Conservation (phyloP, 345 rosid species). For the Schrenkiella parvula region DNA sequence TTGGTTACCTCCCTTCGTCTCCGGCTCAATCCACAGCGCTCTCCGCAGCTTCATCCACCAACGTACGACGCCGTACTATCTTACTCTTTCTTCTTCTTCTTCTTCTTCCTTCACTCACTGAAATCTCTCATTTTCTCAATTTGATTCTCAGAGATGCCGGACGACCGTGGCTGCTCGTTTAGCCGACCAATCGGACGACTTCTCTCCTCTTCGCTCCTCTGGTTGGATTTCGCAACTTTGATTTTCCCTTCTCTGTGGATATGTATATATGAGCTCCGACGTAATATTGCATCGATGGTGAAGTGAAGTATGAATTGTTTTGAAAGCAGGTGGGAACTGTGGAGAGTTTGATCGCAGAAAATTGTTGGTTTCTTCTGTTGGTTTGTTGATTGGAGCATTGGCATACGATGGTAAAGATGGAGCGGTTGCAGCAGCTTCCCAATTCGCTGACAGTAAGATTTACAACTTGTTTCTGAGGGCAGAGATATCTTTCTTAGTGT, state of each 20-base stretch:
- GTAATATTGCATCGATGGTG: not conserved
- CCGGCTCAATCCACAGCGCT: conserved; percentile 15
- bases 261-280: not conserved
- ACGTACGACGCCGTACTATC: not conserved
- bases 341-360: conserved; percentile 51
- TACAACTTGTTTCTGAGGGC: not conserved
- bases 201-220: conserved; percentile 22
- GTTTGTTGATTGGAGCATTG: conserved; percentile 39
- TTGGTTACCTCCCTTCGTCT: conserved; percentile 27
- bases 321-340: conserved; percentile 33
- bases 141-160: conserved; percentile 41
- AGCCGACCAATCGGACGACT: conserved; percentile 4
- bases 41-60: conserved; percentile 25
- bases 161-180: conserved; percentile 27
- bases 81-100: not conserved
- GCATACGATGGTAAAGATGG: conserved; percentile 27
- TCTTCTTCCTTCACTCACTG: not conserved
- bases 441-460: conserved; percentile 70
- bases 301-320: not conserved
- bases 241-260: not conserved
- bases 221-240: conserved; percentile 12
- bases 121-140: not conserved
- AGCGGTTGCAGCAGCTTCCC: conserved; percentile 56
- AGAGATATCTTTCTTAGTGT: not conserved
- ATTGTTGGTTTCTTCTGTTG: conserved; percentile 43